phyloP scores from a whole-genome alignment of 192 early-diverging fungal species.

The Allomyces macrogynus region DNA sequence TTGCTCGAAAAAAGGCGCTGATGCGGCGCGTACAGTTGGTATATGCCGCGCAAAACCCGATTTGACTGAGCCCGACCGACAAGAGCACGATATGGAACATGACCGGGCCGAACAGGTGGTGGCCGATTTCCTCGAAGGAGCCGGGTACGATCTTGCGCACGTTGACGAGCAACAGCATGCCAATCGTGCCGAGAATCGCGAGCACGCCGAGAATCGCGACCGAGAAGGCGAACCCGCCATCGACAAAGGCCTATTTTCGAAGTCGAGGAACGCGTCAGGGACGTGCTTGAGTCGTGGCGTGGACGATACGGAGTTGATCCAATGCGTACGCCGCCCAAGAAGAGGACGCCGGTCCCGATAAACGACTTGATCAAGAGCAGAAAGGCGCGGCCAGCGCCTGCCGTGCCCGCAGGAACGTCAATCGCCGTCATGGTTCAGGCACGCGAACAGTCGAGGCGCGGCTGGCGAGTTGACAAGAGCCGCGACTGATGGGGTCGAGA shows the following conservation, averaged over 20 bases:
- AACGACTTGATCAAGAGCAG: constrained; percentile 25
- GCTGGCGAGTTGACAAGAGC: too few relatives aligned
- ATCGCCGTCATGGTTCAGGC: too few relatives aligned
- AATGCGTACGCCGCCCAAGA: constrained; percentile 11
- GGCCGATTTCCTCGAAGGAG: constrained; percentile 46
- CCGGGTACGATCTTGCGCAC: constrained; percentile 34
- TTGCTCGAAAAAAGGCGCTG: too few relatives aligned
- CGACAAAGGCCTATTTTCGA: constrained; percentile 23
- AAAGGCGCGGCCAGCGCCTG: background rate
- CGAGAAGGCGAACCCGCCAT: constrained; percentile 50
- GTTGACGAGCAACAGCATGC: constrained; percentile 44
- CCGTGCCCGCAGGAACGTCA: too few relatives aligned
- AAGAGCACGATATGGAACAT: constrained; percentile 34
- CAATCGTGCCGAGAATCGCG: constrained; percentile 36
- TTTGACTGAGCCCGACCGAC: constrained; percentile 21
- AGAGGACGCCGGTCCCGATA: constrained; percentile 27
- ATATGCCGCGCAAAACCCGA: constrained; percentile 27
- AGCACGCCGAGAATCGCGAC: constrained; percentile 27
- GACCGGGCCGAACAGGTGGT: constrained; percentile 33
- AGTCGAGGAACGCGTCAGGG: too few relatives aligned
- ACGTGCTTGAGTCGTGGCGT: too few relatives aligned
- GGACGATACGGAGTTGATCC: background rate
- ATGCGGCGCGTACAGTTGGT: constrained; percentile 7
- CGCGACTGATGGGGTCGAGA: too few relatives aligned
- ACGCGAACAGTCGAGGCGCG: too few relatives aligned